A percentile compares a stretch with the other conserved stretches of the same genome.
These are phyloP conservation scores for Tetracentron sinense DNA, from an alignment of 164 flowering plant species.

Conservation along the genomic window DNA sequence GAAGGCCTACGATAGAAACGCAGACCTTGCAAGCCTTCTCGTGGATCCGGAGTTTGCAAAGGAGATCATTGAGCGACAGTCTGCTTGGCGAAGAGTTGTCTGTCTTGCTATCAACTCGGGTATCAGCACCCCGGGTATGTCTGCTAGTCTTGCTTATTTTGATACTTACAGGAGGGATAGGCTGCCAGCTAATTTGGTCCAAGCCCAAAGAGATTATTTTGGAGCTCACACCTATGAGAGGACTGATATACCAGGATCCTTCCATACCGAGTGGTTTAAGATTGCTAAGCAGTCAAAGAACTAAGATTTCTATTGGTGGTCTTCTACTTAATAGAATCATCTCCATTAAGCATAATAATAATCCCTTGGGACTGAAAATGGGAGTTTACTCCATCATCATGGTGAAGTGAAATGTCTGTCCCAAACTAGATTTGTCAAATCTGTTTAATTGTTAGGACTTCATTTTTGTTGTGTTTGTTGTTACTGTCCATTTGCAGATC, in stretches of 20 bases:
- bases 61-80: slow-evolving; percentile 59
- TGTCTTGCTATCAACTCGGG: slow-evolving; percentile 62
- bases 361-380: slow-evolving; percentile 1
- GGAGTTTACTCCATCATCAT: neutral
- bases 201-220: slow-evolving; percentile 73
- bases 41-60: slow-evolving; percentile 70
- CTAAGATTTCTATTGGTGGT: neutral
- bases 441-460: neutral
- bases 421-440: neutral
- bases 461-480: neutral
- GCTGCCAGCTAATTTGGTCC: slow-evolving; percentile 68
- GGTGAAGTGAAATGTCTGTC: neutral
- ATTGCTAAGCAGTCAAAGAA: slow-evolving; percentile 33
- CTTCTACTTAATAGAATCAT: neutral
- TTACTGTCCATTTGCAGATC: slow-evolving; percentile 7
- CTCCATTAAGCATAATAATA: slow-evolving; percentile 2
- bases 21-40: slow-evolving; percentile 57
- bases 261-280: slow-evolving; percentile 83
- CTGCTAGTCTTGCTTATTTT: slow-evolving; percentile 66
- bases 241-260: slow-evolving; percentile 50
- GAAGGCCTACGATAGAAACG: slow-evolving; percentile 65
- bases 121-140: slow-evolving; percentile 69
- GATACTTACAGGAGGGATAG: slow-evolving; percentile 61
- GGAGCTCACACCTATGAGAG: slow-evolving; percentile 79
- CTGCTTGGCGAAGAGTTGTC: slow-evolving; percentile 66